Conservation (phyloP, 2,329 filamentous ascomycete genomes). For the Grosmannia huntii region DNA sequence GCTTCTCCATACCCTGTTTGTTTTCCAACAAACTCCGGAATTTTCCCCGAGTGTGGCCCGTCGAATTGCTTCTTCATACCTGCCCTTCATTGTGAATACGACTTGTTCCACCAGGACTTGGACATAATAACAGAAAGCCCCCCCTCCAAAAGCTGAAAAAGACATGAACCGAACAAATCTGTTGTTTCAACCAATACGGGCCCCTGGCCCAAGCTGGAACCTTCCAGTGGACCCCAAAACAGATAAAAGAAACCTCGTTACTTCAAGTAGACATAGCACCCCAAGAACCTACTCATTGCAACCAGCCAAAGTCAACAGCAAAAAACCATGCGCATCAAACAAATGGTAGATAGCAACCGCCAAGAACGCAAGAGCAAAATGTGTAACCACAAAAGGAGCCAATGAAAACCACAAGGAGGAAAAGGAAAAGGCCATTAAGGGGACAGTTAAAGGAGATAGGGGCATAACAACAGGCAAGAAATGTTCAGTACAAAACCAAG, state of each 20-base stretch:
- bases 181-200: neutral
- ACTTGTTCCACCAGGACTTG: neutral
- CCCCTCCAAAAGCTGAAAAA: neutral
- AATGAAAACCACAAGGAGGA: neutral
- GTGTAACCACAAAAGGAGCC: neutral
- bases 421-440: neutral
- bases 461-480: neutral
- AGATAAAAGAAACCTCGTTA: neutral
- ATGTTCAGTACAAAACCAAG: neutral
- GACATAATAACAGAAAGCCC: neutral
- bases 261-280: neutral
- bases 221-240: neutral
- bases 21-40: constrained; percentile 1
- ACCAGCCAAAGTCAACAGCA: neutral
- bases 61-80: neutral
- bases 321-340: neutral
- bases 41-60: neutral
- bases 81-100: neutral
- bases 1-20: neutral
- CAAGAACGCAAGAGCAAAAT: neutral
- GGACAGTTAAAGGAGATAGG: neutral
- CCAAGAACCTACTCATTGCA: neutral
- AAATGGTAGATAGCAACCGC: neutral
- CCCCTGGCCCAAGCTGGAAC: neutral
- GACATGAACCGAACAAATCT: neutral